Evolutionary conservation across 2,329 filamentous ascomycete species (phyloP).

Genomic region (Stachybotrys elegans): DNA sequence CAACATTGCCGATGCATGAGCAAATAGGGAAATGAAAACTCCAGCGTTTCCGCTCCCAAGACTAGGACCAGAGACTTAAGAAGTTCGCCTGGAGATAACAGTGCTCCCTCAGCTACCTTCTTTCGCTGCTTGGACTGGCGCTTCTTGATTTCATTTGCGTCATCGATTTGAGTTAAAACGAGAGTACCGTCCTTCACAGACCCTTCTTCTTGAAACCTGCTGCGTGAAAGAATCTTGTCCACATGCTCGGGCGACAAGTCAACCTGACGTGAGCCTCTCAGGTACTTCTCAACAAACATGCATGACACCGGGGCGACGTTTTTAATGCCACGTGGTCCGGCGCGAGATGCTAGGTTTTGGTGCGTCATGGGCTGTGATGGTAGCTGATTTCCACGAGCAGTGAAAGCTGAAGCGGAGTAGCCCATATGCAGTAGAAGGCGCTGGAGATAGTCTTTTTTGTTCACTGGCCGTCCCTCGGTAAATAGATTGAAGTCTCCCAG

Average conservation of each 20-base stretch:
- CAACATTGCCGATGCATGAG: slow-evolving; percentile 34
- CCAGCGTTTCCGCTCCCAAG: slow-evolving; percentile 29
- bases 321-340: slow-evolving; percentile 21
- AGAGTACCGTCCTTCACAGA: slow-evolving; percentile 10
- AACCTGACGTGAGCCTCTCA: slow-evolving; percentile 14
- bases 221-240: slow-evolving; percentile 26
- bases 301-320: slow-evolving; percentile 22
- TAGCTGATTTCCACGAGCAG: not conserved
- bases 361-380: not conserved
- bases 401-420: slow-evolving; percentile 16
- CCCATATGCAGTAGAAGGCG: slow-evolving; percentile 34
- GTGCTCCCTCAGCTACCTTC: not conserved
- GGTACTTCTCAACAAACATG: slow-evolving; percentile 31
- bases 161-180: slow-evolving; percentile 11
- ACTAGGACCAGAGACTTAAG: slow-evolving; percentile 24
- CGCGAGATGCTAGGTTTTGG: slow-evolving; percentile 17
- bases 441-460: slow-evolving; percentile 26
- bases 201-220: slow-evolving; percentile 17
- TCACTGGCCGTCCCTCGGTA: slow-evolving; percentile 27
- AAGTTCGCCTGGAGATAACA: slow-evolving; percentile 18
- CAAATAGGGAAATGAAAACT: slow-evolving; percentile 35
- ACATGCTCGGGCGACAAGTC: slow-evolving; percentile 29
- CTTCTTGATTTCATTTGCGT: slow-evolving; percentile 9
- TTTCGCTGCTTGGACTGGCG: not conserved
- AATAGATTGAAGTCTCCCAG: slow-evolving; percentile 29